Base-by-base conservation (phyloP, 2,329 filamentous ascomycete species). In the Thielaviopsis musarum region DNA sequence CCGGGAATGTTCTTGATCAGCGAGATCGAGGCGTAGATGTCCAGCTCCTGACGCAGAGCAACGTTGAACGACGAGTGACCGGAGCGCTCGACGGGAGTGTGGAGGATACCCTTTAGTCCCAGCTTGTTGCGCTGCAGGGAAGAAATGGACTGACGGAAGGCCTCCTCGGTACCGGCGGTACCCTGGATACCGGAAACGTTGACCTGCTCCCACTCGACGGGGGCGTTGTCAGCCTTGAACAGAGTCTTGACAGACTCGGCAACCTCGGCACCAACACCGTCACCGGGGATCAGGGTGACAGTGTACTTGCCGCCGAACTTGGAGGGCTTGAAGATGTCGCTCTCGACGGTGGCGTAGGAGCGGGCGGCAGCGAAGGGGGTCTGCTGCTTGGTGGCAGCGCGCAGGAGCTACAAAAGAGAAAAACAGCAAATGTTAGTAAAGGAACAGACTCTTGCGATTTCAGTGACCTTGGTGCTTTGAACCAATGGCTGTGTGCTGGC, bases 21-120 rank as follows among this genome's bases (percentile, higher is more conserved):
- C 69, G 90, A 88, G 72, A 98, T 93, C 66, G 88, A 95, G 72
- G 93, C 93, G 77, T 97, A 98, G 75, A 98, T 97, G 77, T 98
- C 93, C 71, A 98, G 88, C 76, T 97, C 93, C 79, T 98, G 93
- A 69, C 93, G 90, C 73, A 98, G 85, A 68, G 93, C 93, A 67
- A 98, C 93, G 79, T 98, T 98, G 90, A 98, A 98, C 66, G 88
- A 95, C 77, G 95, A 89, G 81, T 98, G 93, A 68, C 93, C 93
- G 65, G 91, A 95, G 68, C 93, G 85, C 77, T 91, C 88, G 71
- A 98, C 88, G 66, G 93, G 93, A 26, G 93, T 98, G 81, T 96
- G 91, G 54, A 98, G 82, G 73, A 98, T 98, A 74, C 93, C 93
- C 83, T 98, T 98, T 69, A 98, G 82, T 68, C 91, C 93, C 67